Base-by-base conservation (phyloP, 495 filamentous ascomycete genomes). In the Saxophila tyrrhenica region DNA sequence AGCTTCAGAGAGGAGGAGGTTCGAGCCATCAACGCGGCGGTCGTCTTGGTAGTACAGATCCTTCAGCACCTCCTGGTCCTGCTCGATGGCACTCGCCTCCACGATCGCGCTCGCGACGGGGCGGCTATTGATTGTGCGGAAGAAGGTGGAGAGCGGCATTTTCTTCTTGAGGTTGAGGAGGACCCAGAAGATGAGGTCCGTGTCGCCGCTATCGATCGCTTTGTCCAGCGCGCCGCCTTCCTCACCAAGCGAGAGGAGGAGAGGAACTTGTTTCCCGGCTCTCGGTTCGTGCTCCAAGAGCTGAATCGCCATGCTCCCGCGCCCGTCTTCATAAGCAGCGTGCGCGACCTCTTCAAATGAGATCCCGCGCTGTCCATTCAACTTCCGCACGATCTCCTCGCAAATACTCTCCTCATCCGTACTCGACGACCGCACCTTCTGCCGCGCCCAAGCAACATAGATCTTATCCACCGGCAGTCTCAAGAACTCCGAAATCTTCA, bases 21-120 rank as follows among this genome's bases (percentile, higher is more conserved):
- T 84, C 0, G 92, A 83, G 17, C 92, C 89, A 56, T 98, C 94
- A 21, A 88, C 71, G 0, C 89, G 84, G 7, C 90, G 85, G 67
- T 98, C 92, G 62, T 97, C 94, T 71, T 97, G 92, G 63, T 98
- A 97, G 70, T 91, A 98, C 22, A 98, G 75, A 66, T 97, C 92
- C 64, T 96, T 97, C 11, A 96, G 78, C 10, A 98, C 67, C 19
- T 94, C 85, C 2, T 75, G 76, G 62, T 96, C 92, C 48, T 87
- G 81, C 21, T 76, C 77, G 45, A 74, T 72, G 1, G 92, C 91
- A 0, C 82, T 83, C 1, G 88, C 79, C 64, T 97, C 92, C 25
- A 98, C 86, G 16, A 98, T 76, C 0, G 92, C 87, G 1, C 86
- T 89, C 20, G 92, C 92, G 48, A 86, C 78, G 0, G 94, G 91